Evolutionary conservation across 495 filamentous ascomycete genomes (phyloP), one percentile per base, ranked within the genome.

Genomic region (Penicillium longicatenatum): DNA sequence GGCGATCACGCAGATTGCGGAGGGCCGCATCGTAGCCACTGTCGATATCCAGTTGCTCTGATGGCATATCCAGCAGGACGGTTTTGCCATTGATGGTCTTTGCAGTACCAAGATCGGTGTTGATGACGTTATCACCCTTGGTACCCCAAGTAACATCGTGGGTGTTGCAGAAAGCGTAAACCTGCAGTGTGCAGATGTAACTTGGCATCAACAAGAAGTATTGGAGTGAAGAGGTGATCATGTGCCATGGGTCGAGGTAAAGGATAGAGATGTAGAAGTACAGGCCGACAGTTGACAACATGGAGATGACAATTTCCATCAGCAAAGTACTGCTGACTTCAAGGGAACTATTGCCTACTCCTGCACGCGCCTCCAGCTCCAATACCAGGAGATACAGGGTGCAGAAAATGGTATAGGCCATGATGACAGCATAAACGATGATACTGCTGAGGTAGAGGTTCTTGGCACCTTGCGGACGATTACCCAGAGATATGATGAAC

Each of bases 141-240:
- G 95, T 99, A 45, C 94, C 94, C 94, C 94, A 98, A 5, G 93
- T 96, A 12, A 98, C 92, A 75, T 98, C 94, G 82, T 98, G 94
- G 39, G 94, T 96, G 81, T 99, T 99, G 81, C 94, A 99, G 73
- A 99, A 98, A 35, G 94, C 94, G 79, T 99, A 99, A 39, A 98
- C 92, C 72, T 98, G 95, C 26, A 99, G 78, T 0, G 91, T 97
- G 80, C 94, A 97, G 75, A 99, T 95, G 77, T 98, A 99, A 46
- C 79, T 84, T 0, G 94, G 94, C 22, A 99, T 79, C 26, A 99
- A 84, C 47, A 91, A 80, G 68, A 98, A 96, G 79, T 99, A 99
- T 71, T 97, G 93, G n/a, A 82, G 82, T 0, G 90, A 87, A 2
- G 85, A 90, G 29, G 95, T 99, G 75, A 98, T 90, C 92, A 99